Conservation (phyloP, 176 grass and related monocot genomes). For the Cenchrus fungigraminus region DNA sequence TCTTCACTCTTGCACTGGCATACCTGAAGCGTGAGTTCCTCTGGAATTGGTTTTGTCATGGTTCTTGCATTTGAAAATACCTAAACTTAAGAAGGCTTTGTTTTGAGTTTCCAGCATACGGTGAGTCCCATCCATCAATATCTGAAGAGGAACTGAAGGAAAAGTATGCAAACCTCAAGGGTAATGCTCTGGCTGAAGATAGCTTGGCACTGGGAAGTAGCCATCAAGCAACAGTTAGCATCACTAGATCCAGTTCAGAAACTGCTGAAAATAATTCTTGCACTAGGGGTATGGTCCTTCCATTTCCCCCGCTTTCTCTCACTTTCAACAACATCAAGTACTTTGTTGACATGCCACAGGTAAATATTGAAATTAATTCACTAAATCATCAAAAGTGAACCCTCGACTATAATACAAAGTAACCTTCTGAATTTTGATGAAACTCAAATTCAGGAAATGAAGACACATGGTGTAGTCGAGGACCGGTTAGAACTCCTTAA, state of each 20-base stretch:
- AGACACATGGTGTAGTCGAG: conserved; percentile 64
- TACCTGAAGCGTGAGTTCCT: conserved; percentile 67
- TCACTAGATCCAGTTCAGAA: conserved; percentile 11
- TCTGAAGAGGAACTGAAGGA: conserved; percentile 84
- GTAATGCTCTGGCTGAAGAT: conserved; percentile 47
- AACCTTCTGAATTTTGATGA: background rate
- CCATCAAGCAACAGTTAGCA: conserved; percentile 14
- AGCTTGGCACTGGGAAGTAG: conserved; percentile 45
- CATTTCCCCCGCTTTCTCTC: conserved; percentile 81
- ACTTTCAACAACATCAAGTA: conserved; percentile 78
- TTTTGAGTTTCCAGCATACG: conserved; percentile 67
- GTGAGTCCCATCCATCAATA: conserved; percentile 61
- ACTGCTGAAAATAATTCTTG: conserved; percentile 29
- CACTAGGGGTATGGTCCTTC: conserved; percentile 83
- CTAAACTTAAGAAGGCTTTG: conserved; percentile 20
- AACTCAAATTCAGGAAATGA: conserved; percentile 79
- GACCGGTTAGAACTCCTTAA: conserved; percentile 81
- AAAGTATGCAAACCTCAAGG: conserved; percentile 70
- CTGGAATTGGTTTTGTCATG: conserved; percentile 1
- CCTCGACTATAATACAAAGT: background rate
- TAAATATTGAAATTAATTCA: conserved; percentile 42
- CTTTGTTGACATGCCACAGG: conserved; percentile 94
- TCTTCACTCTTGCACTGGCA: conserved; percentile 72
- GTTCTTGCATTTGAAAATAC: conserved; percentile 17
- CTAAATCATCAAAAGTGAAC: background rate